A percentile compares a stretch with the other conserved stretches of the same genome.
Evolutionary conservation across 495 filamentous ascomycete species (phyloP).

Genomic region (Hypoxylon cercidicola): DNA sequence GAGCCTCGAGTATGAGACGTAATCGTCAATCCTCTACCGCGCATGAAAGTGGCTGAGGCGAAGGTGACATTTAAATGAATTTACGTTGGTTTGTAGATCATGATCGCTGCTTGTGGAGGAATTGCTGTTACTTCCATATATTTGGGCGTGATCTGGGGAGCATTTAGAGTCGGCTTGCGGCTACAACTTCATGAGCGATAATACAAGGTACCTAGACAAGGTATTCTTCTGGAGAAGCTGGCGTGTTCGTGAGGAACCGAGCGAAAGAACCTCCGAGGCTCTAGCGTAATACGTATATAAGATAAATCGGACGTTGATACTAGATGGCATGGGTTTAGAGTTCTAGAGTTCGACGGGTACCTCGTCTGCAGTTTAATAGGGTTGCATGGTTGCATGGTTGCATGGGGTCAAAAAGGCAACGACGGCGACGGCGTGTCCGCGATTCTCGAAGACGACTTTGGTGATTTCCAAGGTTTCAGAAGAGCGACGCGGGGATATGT

Average conservation of each 20-base stretch:
- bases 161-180: slow-evolving; percentile 13
- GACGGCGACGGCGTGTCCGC: too few species aligned
- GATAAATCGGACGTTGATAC: neutral
- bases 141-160: slow-evolving; percentile 10
- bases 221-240: slow-evolving; percentile 18
- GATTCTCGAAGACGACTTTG: neutral
- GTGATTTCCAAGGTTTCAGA: neutral
- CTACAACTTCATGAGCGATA: slow-evolving; percentile 4
- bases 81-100: slow-evolving; percentile 3
- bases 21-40: neutral
- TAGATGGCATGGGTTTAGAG: neutral
- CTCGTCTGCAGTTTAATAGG: too few species aligned
- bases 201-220: slow-evolving; percentile 7
- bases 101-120: slow-evolving; percentile 10
- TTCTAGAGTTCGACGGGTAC: slow-evolving; percentile 1
- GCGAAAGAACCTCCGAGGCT: neutral
- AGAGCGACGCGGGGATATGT: slow-evolving; percentile 10
- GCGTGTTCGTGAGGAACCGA: neutral
- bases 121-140: slow-evolving; percentile 9
- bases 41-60: slow-evolving; percentile 31
- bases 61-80: slow-evolving; percentile 34
- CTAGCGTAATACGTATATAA: neutral
- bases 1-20: neutral
- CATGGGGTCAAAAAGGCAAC: too few species aligned
- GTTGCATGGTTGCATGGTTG: too few species aligned